phyloP scores from a whole-genome alignment of 129 eudicot species.

The Chrysanthemum lavandulifolium region DNA sequence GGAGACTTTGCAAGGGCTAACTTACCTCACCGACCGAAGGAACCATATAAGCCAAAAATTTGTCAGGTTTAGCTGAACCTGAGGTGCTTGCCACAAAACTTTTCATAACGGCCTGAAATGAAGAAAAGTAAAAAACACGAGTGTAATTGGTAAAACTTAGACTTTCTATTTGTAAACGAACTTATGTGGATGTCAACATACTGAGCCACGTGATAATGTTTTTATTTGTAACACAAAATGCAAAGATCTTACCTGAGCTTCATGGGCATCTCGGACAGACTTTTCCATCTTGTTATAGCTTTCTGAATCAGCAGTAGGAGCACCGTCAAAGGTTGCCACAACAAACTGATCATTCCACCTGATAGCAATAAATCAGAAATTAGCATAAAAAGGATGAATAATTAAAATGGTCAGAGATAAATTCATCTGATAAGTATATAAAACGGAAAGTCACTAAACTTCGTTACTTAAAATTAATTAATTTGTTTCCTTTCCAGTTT shows the following conservation, averaged over 20 bases:
- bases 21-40: slow-evolving; percentile 84
- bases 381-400: background rate
- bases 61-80: slow-evolving; percentile 58
- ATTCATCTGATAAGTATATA: too few species aligned
- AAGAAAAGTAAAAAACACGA: slow-evolving; percentile 17
- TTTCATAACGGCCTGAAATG: slow-evolving; percentile 86
- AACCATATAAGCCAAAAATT: slow-evolving; percentile 86
- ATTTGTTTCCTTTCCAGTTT: too few species aligned
- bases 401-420: background rate
- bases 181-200: background rate
- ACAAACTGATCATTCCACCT: slow-evolving; percentile 79
- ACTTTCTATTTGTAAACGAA: too few species aligned
- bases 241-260: slow-evolving; percentile 53
- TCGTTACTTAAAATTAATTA: too few species aligned
- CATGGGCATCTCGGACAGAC: slow-evolving; percentile 73
- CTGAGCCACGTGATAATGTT: too few species aligned
- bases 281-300: slow-evolving; percentile 64
- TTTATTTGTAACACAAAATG: too few species aligned
- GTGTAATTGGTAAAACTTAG: too few species aligned
- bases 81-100: slow-evolving; percentile 65
- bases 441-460: too few species aligned
- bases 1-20: background rate
- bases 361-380: slow-evolving; percentile 17
- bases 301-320: slow-evolving; percentile 89
- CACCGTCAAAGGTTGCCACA: slow-evolving; percentile 77